Conservation (phyloP, 305 asterid genomes). For the Euphrasia arctica region DNA sequence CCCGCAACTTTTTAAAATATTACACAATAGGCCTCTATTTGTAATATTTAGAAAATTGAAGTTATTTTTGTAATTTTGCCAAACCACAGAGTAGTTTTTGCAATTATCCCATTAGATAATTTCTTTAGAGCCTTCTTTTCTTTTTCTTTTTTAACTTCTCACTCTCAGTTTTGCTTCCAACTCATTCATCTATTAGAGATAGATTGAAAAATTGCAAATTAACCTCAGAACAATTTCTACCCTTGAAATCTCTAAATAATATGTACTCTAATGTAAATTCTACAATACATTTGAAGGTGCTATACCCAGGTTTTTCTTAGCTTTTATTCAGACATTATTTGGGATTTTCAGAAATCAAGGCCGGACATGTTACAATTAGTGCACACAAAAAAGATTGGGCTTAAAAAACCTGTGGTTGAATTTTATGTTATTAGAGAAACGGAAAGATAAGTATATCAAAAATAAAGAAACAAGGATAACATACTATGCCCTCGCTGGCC, state of each 20-base stretch:
- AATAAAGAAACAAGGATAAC: constrained; percentile 27
- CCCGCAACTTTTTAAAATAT: background rate
- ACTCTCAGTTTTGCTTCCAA: too few relatives aligned
- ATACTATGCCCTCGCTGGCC: constrained; percentile 87
- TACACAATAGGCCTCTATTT: background rate
- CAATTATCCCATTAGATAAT: background rate
- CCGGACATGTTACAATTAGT: background rate
- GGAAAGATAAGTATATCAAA: constrained; percentile 14
- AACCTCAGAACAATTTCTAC: background rate
- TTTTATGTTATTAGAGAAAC: constrained; percentile 16
- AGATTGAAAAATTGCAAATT: too few relatives aligned
- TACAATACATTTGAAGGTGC: too few relatives aligned
- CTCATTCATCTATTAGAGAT: too few relatives aligned
- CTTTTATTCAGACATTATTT: too few relatives aligned
- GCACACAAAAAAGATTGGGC: background rate
- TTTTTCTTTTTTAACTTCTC: too few relatives aligned
- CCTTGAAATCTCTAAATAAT: too few relatives aligned
- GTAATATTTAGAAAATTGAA: background rate
- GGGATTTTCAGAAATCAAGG: too few relatives aligned
- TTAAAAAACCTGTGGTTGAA: constrained; percentile 10
- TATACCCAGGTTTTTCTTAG: too few relatives aligned
- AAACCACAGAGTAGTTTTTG: background rate
- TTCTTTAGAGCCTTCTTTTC: too few relatives aligned
- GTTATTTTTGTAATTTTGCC: too few relatives aligned
- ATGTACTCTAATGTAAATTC: background rate